Conservation (phyloP, 225 moss, liverwort and hornwort genomes). For the Polytrichum commune region DNA sequence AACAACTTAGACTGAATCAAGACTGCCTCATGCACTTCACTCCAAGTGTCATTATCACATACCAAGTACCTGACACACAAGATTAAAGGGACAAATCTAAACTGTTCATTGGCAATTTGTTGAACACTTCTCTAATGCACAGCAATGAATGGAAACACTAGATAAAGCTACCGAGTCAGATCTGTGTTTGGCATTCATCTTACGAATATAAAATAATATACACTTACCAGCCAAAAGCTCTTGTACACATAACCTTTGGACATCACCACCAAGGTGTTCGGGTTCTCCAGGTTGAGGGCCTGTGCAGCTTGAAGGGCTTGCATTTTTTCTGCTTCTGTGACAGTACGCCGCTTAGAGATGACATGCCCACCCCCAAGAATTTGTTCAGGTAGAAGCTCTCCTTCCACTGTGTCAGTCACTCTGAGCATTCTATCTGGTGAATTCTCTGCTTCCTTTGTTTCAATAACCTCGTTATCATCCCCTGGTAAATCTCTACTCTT, state of each 20-base stretch:
- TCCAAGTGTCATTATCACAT: no score
- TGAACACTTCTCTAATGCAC: no score
- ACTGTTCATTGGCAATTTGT: no score
- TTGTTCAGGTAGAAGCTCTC: conserved; percentile 32
- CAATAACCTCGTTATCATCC: conserved; percentile 15
- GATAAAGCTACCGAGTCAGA: no score
- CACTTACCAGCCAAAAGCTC: conserved; percentile 60
- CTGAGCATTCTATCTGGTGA: conserved; percentile 11
- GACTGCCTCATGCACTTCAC: background rate
- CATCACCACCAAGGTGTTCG: conserved; percentile 41
- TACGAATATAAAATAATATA: no score
- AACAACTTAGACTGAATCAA: background rate
- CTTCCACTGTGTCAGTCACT: conserved; percentile 17
- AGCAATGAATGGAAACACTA: no score
- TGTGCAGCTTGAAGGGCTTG: conserved; percentile 28
- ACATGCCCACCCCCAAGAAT: conserved; percentile 29
- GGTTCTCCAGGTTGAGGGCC: conserved; percentile 27
- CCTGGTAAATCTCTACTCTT: conserved; percentile 25
- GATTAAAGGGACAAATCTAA: no score
- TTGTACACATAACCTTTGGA: conserved; percentile 37
- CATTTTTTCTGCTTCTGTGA: conserved; percentile 31
- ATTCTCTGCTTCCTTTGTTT: conserved; percentile 13
- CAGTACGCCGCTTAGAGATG: conserved; percentile 28
- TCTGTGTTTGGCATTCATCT: no score
- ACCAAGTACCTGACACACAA: no score